phyloP scores from a whole-genome alignment of 306 rosid species.

The Lathyrus tuberosus region DNA sequence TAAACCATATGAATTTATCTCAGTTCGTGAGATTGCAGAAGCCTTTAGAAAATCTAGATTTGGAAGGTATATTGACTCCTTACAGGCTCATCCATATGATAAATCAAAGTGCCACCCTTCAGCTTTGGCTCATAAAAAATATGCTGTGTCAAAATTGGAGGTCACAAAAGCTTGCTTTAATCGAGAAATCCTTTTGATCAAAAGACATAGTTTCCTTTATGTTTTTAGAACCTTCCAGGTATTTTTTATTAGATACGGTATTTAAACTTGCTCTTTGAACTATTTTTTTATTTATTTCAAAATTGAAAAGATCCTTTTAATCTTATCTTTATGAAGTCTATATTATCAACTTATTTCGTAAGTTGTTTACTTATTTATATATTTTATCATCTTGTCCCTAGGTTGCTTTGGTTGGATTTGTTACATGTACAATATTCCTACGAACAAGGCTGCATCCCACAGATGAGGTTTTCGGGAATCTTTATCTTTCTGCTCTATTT shows the following conservation, averaged over 20 bases:
- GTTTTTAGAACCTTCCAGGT: conserved; percentile 86
- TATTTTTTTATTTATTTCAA: conserved; percentile 7
- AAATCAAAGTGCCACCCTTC: conserved; percentile 58
- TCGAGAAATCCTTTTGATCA: conserved; percentile 65
- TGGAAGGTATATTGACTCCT: conserved; percentile 59
- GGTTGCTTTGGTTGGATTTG: conserved; percentile 88
- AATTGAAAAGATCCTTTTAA: background rate
- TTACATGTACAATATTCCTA: conserved; percentile 72
- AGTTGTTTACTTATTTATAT: conserved; percentile 2
- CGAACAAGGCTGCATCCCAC: conserved; percentile 66
- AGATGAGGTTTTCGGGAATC: conserved; percentile 63
- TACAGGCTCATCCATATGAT: conserved; percentile 52
- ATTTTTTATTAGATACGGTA: conserved; percentile 23
- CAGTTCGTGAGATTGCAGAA: conserved; percentile 69
- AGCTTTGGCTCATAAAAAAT: conserved; percentile 65
- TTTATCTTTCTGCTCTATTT: conserved; percentile 80
- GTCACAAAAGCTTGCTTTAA: conserved; percentile 67
- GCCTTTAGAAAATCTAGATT: conserved; percentile 63
- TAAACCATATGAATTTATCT: conserved; percentile 61
- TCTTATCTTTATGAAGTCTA: background rate
- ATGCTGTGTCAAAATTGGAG: conserved; percentile 63
- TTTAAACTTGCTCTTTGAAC: conserved; percentile 18
- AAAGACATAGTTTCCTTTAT: conserved; percentile 79
- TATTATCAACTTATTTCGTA: background rate
- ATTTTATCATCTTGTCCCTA: conserved; percentile 35